Evolutionary conservation across 2,329 filamentous ascomycete genomes (phyloP).

Genomic region (Ophiosphaerella herpotricha): DNA sequence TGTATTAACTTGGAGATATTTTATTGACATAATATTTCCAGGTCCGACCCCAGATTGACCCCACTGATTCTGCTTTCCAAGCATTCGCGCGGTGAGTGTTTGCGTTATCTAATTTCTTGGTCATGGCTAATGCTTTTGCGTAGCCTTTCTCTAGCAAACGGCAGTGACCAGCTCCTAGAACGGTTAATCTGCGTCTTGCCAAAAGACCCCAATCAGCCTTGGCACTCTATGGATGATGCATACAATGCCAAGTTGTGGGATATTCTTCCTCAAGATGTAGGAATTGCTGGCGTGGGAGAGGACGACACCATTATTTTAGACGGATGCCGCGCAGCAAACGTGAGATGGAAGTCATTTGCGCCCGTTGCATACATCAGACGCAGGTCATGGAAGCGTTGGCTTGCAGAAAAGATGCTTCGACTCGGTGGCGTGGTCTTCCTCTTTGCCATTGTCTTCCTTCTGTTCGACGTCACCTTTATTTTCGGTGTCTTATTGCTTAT

Average conservation of each 20-base stretch:
- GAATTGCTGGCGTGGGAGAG: slow-evolving; percentile 48
- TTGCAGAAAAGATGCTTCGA: slow-evolving; percentile 26
- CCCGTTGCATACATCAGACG: slow-evolving; percentile 37
- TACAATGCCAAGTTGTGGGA: slow-evolving; percentile 53
- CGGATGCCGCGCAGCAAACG: slow-evolving; percentile 48
- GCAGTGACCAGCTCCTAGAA: slow-evolving; percentile 52
- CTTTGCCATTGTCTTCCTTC: slow-evolving; percentile 16
- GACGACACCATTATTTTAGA: slow-evolving; percentile 52
- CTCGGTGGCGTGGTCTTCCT: slow-evolving; percentile 22
- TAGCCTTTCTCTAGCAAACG: slow-evolving; percentile 52
- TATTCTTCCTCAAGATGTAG: slow-evolving; percentile 47
- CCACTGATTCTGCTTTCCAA: slow-evolving; percentile 51
- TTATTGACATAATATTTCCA: not conserved
- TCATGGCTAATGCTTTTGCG: accelerated
- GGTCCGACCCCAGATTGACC: slow-evolving; percentile 44
- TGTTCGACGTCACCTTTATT: not conserved
- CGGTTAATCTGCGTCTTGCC: slow-evolving; percentile 53
- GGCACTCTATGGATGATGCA: slow-evolving; percentile 49
- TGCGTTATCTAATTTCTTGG: not conserved
- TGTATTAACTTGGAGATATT: too few relatives aligned
- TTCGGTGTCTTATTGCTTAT: slow-evolving; percentile 26
- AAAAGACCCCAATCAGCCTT: slow-evolving; percentile 37
- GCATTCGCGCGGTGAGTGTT: slow-evolving; percentile 49
- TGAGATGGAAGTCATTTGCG: slow-evolving; percentile 51
- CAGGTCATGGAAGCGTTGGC: slow-evolving; percentile 30